phyloP scores from a whole-genome alignment of 208 protist species.

The Entamoeba invadens region DNA sequence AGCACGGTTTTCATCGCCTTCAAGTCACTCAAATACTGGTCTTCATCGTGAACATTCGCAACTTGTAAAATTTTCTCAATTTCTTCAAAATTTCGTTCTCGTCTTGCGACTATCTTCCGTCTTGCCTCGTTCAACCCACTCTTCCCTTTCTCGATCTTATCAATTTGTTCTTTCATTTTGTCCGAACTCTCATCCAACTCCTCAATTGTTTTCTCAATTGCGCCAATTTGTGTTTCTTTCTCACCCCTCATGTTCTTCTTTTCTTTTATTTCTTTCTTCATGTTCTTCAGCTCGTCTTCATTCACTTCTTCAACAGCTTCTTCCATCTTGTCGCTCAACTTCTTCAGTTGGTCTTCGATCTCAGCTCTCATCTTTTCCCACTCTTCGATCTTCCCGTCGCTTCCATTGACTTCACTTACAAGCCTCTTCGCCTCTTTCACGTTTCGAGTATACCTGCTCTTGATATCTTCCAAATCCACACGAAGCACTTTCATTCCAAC shows the following conservation, averaged over 20 bases:
- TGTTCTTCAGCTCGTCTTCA: neutral
- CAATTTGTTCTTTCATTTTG: neutral
- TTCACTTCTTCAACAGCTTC: neutral
- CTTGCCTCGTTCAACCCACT: neutral
- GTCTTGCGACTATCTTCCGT: neutral
- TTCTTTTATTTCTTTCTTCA: neutral
- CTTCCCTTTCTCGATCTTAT: too few species aligned
- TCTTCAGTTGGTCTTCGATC: neutral
- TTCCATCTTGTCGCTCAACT: neutral
- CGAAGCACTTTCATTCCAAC: neutral
- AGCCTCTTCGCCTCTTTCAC: neutral
- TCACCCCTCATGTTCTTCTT: neutral
- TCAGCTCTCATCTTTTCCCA: neutral
- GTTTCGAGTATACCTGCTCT: neutral
- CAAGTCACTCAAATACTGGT: neutral
- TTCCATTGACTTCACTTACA: neutral
- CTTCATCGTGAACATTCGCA: neutral
- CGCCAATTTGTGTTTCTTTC: neutral
- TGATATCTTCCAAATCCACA: neutral
- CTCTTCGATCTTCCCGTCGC: neutral
- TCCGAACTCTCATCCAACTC: neutral
- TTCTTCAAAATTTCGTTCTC: neutral
- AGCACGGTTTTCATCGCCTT: neutral
- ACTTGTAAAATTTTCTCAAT: neutral
- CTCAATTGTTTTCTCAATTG: neutral